Percentiles rank a stretch among this genome's conserved stretches.
Evolutionary conservation across 768 basidiomycete species (phyloP).

Genomic region (Naganishia vaughanmartiniae): DNA sequence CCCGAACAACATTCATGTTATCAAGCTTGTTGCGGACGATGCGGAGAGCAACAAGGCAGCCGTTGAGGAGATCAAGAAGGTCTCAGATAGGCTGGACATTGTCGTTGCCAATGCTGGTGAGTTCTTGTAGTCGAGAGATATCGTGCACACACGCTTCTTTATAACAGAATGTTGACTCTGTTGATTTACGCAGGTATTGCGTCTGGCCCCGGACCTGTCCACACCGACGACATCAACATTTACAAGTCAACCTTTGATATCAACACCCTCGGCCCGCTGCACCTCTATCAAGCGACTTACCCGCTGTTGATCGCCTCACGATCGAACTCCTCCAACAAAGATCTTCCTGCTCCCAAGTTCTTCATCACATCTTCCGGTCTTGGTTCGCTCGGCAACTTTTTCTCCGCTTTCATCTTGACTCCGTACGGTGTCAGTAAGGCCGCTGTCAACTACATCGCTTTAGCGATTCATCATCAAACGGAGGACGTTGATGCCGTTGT

Average conservation of each 20-base stretch:
- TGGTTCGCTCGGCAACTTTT: neutral
- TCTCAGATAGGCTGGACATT: constrained; percentile 40
- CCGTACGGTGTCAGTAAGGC: constrained; percentile 35
- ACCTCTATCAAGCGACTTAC: constrained; percentile 29
- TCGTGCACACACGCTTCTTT: neutral
- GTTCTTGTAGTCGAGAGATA: neutral
- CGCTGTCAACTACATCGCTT: constrained; percentile 33
- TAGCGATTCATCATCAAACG: constrained; percentile 31
- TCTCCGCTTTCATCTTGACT: neutral
- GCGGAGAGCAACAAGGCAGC: constrained; percentile 36
- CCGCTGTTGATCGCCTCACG: constrained; percentile 18
- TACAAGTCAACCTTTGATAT: neutral
- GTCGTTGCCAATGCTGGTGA: constrained; percentile 41
- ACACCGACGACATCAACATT: neutral
- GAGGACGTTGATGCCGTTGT: constrained; percentile 18
- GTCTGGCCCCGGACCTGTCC: neutral
- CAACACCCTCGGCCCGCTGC: constrained; percentile 33
- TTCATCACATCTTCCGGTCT: constrained; percentile 30
- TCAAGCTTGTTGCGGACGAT: constrained; percentile 34
- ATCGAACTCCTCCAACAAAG: neutral
- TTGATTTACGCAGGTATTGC: neutral
- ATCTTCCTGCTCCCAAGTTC: constrained; percentile 20
- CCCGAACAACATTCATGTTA: constrained; percentile 27
- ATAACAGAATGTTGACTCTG: neutral
- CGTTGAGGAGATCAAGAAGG: constrained; percentile 34